phyloP scores from a whole-genome alignment of 176 grass and related monocot genomes.

The Carex scoparia region DNA sequence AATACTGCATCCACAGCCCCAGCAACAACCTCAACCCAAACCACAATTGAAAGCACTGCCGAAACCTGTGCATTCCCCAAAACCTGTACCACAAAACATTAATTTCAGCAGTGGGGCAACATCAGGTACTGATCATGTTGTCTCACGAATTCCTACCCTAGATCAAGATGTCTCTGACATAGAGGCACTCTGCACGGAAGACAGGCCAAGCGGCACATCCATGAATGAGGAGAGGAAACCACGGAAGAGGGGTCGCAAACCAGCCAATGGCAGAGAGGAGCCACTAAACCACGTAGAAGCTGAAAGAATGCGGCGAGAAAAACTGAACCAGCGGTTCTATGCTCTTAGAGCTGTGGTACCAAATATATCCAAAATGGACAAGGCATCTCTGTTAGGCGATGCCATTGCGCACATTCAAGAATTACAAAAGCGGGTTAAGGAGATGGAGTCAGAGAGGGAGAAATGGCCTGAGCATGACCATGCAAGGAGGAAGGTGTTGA shows the following conservation, averaged over 20 bases:
- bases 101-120: slow-evolving; percentile 21
- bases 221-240: slow-evolving; percentile 47
- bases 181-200: slow-evolving; percentile 8
- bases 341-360: slow-evolving; percentile 74
- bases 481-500: background rate
- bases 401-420: slow-evolving; percentile 85
- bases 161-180: slow-evolving; percentile 28
- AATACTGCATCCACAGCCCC: background rate
- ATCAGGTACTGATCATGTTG: background rate
- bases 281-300: slow-evolving; percentile 94
- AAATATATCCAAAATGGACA: slow-evolving; percentile 92
- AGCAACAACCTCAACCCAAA: background rate
- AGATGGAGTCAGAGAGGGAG: slow-evolving; percentile 12
- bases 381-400: slow-evolving; percentile 77
- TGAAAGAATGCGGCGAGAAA: slow-evolving; percentile 88
- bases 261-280: slow-evolving; percentile 84
- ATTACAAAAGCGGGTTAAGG: slow-evolving; percentile 48
- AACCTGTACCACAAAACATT: slow-evolving; percentile 11
- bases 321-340: slow-evolving; percentile 94
- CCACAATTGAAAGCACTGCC: background rate
- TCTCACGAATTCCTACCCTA: background rate
- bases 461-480: background rate
- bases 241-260: slow-evolving; percentile 76
- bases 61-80: background rate
- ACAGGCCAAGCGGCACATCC: background rate